These are phyloP conservation scores for Cylindrotheca fusiformis DNA, from an alignment of 108 stramenopile species.

Conservation along the genomic window DNA sequence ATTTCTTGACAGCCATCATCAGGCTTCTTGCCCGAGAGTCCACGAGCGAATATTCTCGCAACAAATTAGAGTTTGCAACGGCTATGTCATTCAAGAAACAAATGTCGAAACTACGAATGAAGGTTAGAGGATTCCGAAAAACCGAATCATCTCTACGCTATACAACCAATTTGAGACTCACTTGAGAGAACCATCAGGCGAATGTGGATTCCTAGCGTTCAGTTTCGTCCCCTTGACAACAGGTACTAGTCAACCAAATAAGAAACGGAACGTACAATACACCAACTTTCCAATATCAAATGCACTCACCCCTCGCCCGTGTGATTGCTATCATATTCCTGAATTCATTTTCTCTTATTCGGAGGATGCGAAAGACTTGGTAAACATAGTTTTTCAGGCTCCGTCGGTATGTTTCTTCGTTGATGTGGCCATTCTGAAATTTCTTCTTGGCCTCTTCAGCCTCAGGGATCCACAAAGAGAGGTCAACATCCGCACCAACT, in stretches of 20 bases:
- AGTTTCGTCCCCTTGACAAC: slow-evolving; percentile 69
- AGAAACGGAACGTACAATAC: too few species aligned
- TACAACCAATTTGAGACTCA: slow-evolving; percentile 16
- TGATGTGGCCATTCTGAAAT: slow-evolving; percentile 47
- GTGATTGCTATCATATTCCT: slow-evolving; percentile 46
- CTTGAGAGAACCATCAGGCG: slow-evolving; percentile 54
- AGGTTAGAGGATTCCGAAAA: not conserved
- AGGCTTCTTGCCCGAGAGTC: slow-evolving; percentile 55
- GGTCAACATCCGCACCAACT: slow-evolving; percentile 72
- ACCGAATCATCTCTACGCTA: not conserved
- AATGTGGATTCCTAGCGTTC: slow-evolving; percentile 60
- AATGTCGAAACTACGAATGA: slow-evolving; percentile 57
- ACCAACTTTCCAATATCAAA: too few species aligned
- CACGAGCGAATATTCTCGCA: slow-evolving; percentile 76
- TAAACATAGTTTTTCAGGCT: slow-evolving; percentile 52
- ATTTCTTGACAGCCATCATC: slow-evolving; percentile 75
- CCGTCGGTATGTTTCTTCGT: slow-evolving; percentile 44
- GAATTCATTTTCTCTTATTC: slow-evolving; percentile 31
- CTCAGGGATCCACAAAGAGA: slow-evolving; percentile 53
- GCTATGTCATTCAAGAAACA: slow-evolving; percentile 88
- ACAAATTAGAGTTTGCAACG: slow-evolving; percentile 67
- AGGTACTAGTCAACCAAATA: too few species aligned
- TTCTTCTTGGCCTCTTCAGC: slow-evolving; percentile 32
- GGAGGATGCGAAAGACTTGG: slow-evolving; percentile 34
- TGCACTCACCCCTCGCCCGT: slow-evolving; percentile 59